A percentile compares a stretch with the other conserved stretches of the same genome.
Evolutionary conservation across 1,284 basidiomycete species (phyloP).

Genomic region (Rhodotorula sp.): DNA sequence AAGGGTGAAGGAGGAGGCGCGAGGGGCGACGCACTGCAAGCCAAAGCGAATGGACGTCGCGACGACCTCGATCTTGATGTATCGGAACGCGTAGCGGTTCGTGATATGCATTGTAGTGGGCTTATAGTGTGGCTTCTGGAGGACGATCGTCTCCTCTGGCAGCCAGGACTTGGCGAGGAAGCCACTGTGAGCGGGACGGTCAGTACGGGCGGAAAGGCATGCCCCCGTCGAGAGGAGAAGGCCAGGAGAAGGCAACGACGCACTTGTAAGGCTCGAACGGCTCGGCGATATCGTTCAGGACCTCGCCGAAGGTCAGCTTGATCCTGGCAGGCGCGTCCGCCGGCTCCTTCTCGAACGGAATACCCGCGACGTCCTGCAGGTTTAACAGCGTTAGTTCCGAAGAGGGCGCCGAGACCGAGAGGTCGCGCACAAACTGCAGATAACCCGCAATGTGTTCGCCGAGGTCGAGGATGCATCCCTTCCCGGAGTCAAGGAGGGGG

Average conservation of each 20-base stretch:
- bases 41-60: slow-evolving; percentile 37
- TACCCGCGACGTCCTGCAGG: slow-evolving; percentile 18
- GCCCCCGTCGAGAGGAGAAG: too few species aligned
- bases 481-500: slow-evolving; percentile 14
- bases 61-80: slow-evolving; percentile 44
- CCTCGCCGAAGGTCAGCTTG: slow-evolving; percentile 37
- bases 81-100: slow-evolving; percentile 43
- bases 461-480: slow-evolving; percentile 34
- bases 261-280: slow-evolving; percentile 50
- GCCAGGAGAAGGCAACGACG: slow-evolving; percentile 40
- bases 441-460: slow-evolving; percentile 29
- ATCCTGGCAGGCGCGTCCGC: slow-evolving; percentile 40
- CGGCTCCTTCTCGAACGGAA: slow-evolving; percentile 27
- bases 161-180: slow-evolving; percentile 42
- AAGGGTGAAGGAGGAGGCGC: too few species aligned
- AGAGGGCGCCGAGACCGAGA: too few species aligned
- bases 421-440: slow-evolving; percentile 19
- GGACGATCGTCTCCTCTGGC: slow-evolving; percentile 41
- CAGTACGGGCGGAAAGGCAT: background rate
- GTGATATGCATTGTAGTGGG: slow-evolving; percentile 12
- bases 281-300: slow-evolving; percentile 43
- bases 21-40: slow-evolving; percentile 10
- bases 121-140: background rate
- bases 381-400: too few species aligned
- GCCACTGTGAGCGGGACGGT: slow-evolving; percentile 16